These are phyloP conservation scores for Zasmidium angulare DNA, from an alignment of 2,329 filamentous ascomycete species.

Conservation along the genomic window DNA sequence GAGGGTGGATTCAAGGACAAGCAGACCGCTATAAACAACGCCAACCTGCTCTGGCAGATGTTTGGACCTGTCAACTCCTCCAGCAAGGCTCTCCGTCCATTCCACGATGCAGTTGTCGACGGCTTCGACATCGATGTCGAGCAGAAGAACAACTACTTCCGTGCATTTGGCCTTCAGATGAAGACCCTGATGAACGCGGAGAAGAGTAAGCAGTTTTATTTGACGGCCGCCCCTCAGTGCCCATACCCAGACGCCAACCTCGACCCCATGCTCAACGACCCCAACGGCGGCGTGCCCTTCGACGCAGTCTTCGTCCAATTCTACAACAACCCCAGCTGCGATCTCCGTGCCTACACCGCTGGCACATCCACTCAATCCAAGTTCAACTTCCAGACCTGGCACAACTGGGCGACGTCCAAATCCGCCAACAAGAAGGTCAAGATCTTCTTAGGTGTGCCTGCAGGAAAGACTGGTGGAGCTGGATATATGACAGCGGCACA, in stretches of 20 bases:
- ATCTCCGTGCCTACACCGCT: constrained; percentile 33
- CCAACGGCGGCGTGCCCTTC: constrained; percentile 62
- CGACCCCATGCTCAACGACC: constrained; percentile 50
- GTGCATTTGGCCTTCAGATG: constrained; percentile 43
- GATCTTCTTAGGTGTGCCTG: constrained; percentile 37
- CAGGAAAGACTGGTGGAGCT: constrained; percentile 34
- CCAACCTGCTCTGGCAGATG: constrained; percentile 66
- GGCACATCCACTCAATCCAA: constrained; percentile 52
- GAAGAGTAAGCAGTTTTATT: constrained; percentile 38
- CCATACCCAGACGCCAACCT: constrained; percentile 36
- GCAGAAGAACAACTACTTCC: constrained; percentile 58
- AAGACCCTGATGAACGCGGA: constrained; percentile 29
- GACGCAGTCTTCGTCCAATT: constrained; percentile 45
- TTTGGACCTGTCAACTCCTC: constrained; percentile 57
- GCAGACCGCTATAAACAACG: constrained; percentile 54
- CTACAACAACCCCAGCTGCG: constrained; percentile 51
- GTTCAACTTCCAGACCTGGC: constrained; percentile 44
- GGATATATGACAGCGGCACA: constrained; percentile 33
- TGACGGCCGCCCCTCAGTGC: constrained; percentile 42
- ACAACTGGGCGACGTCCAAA: constrained; percentile 41
- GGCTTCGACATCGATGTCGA: constrained; percentile 79
- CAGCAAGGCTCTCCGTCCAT: constrained; percentile 57
- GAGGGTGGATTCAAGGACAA: constrained; percentile 65
- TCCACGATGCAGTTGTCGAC: constrained; percentile 64
- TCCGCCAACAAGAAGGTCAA: constrained; percentile 28